Evolutionary conservation across 495 filamentous ascomycete species (phyloP).

Genomic region (Aspergillus ellipticus): DNA sequence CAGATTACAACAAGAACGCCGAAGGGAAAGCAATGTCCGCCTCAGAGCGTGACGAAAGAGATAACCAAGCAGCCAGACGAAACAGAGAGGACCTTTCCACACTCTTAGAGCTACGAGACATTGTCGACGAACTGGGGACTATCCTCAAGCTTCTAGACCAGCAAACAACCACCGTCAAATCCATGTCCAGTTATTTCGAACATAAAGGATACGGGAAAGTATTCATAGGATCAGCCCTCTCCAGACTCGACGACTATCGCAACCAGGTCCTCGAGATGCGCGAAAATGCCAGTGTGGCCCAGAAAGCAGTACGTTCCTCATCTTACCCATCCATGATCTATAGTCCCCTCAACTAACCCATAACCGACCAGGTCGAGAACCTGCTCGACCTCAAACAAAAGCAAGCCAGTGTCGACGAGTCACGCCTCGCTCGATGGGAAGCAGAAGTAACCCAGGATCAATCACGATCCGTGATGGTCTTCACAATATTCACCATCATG

Average conservation of each 20-base stretch:
- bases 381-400: constrained; percentile 66
- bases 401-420: constrained; percentile 65
- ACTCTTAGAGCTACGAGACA: constrained; percentile 61
- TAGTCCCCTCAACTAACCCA: neutral
- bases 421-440: constrained; percentile 59
- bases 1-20: constrained; percentile 46
- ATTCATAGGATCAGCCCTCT: constrained; percentile 50
- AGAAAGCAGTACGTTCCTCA: constrained; percentile 31
- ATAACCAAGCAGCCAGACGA: constrained; percentile 47
- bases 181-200: constrained; percentile 45
- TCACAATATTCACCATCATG: constrained; percentile 66
- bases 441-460: constrained; percentile 61
- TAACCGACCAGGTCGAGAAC: constrained; percentile 50
- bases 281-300: constrained; percentile 40
- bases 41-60: constrained; percentile 45
- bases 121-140: constrained; percentile 62
- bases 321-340: neutral
- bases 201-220: constrained; percentile 28
- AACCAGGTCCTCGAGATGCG: constrained; percentile 57
- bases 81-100: constrained; percentile 63
- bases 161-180: constrained; percentile 49
- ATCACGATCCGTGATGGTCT: constrained; percentile 63
- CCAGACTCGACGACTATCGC: constrained; percentile 53
- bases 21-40: constrained; percentile 40
- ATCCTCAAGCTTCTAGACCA: constrained; percentile 56